These are phyloP conservation scores for Euphrasia confusa DNA, from an alignment of 257 asterid genomes.

Conservation along the genomic window DNA sequence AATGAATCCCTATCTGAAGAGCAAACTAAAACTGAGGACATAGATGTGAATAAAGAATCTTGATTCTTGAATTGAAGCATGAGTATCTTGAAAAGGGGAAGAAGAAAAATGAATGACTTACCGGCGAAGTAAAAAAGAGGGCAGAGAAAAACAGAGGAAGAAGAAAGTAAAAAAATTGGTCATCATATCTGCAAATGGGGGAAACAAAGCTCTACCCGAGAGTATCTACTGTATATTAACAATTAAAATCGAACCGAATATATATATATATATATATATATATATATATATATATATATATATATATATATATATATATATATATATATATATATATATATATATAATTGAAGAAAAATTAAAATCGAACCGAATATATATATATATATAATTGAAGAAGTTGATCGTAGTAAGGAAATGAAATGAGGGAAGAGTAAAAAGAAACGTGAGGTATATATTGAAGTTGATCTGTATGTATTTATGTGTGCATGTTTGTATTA, in stretches of 20 bases:
- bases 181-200: constrained; percentile 8
- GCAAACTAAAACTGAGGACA: too few relatives aligned
- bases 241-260: neutral
- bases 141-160: constrained; percentile 19
- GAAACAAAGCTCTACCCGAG: neutral
- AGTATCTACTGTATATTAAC: neutral
- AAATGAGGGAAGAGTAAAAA: constrained; percentile 12
- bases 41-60: neutral
- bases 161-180: constrained; percentile 20
- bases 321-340: too few relatives aligned
- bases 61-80: neutral
- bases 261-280: too few relatives aligned
- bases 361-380: neutral
- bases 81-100: neutral
- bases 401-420: constrained; percentile 21
- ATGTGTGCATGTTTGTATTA: neutral
- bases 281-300: too few relatives aligned
- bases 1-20: too few relatives aligned
- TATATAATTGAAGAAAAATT: too few relatives aligned
- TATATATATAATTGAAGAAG: neutral
- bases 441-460: neutral
- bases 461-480: neutral
- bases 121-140: constrained; percentile 30
- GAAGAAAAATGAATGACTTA: constrained; percentile 20
- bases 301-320: too few relatives aligned